These are phyloP conservation scores for Quercus agrifolia DNA, from an alignment of 306 rosid genomes.

Conservation along the genomic window DNA sequence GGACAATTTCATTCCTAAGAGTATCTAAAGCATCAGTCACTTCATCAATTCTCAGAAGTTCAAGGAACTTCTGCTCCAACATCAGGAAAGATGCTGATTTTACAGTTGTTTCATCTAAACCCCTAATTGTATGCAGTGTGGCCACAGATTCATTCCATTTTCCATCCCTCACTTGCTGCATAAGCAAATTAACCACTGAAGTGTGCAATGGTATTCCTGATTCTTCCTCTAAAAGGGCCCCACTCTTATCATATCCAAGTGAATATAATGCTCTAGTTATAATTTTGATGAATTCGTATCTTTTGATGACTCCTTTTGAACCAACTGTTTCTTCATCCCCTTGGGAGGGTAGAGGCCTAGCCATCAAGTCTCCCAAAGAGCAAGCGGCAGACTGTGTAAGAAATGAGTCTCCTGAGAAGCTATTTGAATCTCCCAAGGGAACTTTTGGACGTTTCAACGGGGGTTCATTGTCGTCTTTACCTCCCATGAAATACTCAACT, in stretches of 20 bases:
- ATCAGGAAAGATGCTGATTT: slow-evolving; percentile 18
- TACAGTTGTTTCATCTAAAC: slow-evolving; percentile 7
- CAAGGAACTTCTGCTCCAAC: slow-evolving; percentile 21
- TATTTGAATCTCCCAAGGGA: slow-evolving; percentile 3
- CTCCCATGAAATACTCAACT: slow-evolving; percentile 26
- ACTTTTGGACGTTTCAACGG: slow-evolving; percentile 11
- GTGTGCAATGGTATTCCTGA: slow-evolving; percentile 21
- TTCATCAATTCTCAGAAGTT: slow-evolving; percentile 17
- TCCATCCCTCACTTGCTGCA: slow-evolving; percentile 19
- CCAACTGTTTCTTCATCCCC: slow-evolving; percentile 6
- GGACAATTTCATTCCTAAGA: slow-evolving; percentile 19
- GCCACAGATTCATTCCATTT: slow-evolving; percentile 21
- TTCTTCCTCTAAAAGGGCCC: slow-evolving; percentile 27
- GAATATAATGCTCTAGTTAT: slow-evolving; percentile 26
- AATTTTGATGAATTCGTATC: slow-evolving; percentile 16
- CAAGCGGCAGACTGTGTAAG: not conserved
- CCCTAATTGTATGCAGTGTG: not conserved
- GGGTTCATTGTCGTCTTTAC: slow-evolving; percentile 13
- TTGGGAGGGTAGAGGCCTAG: slow-evolving; percentile 14
- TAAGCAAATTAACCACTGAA: slow-evolving; percentile 9
- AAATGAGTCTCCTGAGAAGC: slow-evolving; percentile 4
- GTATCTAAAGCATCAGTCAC: slow-evolving; percentile 19
- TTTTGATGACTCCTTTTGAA: slow-evolving; percentile 20
- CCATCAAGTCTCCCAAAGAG: slow-evolving; percentile 18
- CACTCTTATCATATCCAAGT: slow-evolving; percentile 21